Base-by-base conservation (phyloP, 2,329 filamentous ascomycete genomes). In the Didymella segeticola region DNA sequence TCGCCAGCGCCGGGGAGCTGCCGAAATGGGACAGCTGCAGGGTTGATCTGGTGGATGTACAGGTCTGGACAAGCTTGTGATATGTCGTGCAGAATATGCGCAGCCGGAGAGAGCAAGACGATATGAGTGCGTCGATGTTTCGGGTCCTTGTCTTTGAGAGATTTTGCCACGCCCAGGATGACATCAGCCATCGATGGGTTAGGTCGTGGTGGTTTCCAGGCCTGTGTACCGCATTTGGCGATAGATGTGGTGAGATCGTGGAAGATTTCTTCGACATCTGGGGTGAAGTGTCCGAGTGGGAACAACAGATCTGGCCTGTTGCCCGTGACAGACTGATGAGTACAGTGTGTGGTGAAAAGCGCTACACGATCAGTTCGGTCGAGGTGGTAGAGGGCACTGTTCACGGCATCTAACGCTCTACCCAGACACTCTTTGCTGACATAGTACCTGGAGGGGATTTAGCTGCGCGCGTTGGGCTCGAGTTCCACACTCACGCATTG, bases 291-390 rank as follows among this genome's bases (percentile, higher is more conserved):
- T 14, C 54, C 43, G 8, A 73, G 42, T 15, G 70, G 64, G 37
- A 61, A 62, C 3, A 67, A 46, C 9, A 61, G n/a, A 8, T 71
- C 68, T 19, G 67, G 67, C 22, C 58, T 53, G 30, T 61, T 72
- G 15, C 67, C 62, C 7, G 64, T 66, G 25, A 69, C 60, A 9
- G 54, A 23, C 10, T 61, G 62, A 38, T 71, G 69, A 17, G 62
- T 69, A 33, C 69, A 71, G 34, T 72, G 66, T 1, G 70, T 71
- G 1, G 67, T 64, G 41, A 67, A 73, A 20, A 73, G 47, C 2
- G 66, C 68, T 27, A 72, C 19, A 14, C 69, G 67, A 45, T 72
- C 70, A 17, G 52, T 57, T 2, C 36, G 43, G 17, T 49, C 43
- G 15, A 71, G 42, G 29, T 67, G 57, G 27, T 63, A 47, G 11